Base-by-base conservation (phyloP, 2,329 filamentous ascomycete genomes). In the Colletotrichum echinochloae region DNA sequence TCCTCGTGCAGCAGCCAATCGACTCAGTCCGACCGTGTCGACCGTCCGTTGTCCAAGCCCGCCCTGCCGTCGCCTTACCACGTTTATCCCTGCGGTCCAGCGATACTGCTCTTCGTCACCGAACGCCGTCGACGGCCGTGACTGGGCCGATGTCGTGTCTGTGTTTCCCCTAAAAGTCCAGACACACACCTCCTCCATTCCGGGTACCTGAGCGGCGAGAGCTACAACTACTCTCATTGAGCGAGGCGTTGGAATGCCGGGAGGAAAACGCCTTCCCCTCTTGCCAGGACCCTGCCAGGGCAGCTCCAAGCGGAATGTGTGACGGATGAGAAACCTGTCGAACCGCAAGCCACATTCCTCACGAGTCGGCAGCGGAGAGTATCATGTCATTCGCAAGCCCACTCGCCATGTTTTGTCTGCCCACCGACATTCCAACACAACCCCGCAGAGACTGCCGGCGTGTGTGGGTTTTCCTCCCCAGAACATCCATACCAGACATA, bases 31-130 rank as follows among this genome's bases (percentile, higher is more conserved):
- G 26, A 51, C 48, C 48, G 2, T 16, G 48, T 5, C 26, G 44
- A 37, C 18, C 16, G 23, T 54, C 26, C 33, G 33, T 12, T 14
- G 30, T 60, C 66, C 14, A 23, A 23, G 48, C 48, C n/a, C 6
- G 30, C 46, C n/a, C 9, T 14, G 48, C 63, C 2, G 37, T 18
- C 6, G 30, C 46, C n/a, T 6, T 14, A 39, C 63, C 2, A 30
- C 66, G 37, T 44, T 16, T n/a, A 66, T 66, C 63, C 66, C 63
- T 70, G 66, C 35, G 49, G 46, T 52, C 35, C 5, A 12, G 33
- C 5, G 3, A 20, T 28, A 28, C 56, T 26, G 9, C 4, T 26
- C 12, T 26, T 18, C 11, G 44, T 48, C 28, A 20, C 57, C 20
- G n/a, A 60, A 23, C 26, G n/a, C 39, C 23, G 12, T 60, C 28